Conservation (phyloP, 352 stramenopile genomes). For the Peronospora belbahrii region DNA sequence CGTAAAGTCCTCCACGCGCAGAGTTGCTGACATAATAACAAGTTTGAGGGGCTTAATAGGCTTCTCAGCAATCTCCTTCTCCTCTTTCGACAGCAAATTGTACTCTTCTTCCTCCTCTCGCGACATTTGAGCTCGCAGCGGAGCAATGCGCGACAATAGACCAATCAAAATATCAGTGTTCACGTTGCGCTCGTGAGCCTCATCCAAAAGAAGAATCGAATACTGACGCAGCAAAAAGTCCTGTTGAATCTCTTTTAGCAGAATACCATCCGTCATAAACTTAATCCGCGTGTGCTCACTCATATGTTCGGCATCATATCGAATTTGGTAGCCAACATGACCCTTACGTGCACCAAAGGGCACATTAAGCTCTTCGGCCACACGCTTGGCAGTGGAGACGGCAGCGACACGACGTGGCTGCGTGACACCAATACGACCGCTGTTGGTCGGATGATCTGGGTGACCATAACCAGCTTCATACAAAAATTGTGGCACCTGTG, state of each 20-base stretch:
- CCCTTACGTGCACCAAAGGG: slow-evolving; percentile 48
- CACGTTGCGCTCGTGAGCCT: slow-evolving; percentile 95
- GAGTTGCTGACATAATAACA: slow-evolving; percentile 97
- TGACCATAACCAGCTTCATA: slow-evolving; percentile 91
- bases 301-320: slow-evolving; percentile 94
- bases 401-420: slow-evolving; percentile 97
- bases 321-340: slow-evolving; percentile 96
- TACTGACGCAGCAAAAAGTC: slow-evolving; percentile 74
- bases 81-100: slow-evolving; percentile 31
- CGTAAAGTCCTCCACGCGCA: slow-evolving; percentile 96
- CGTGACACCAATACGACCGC: slow-evolving; percentile 90
- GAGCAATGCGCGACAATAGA: slow-evolving; percentile 91
- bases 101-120: slow-evolving; percentile 55
- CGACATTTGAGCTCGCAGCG: slow-evolving; percentile 86
- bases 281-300: slow-evolving; percentile 90
- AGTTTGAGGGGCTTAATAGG: slow-evolving; percentile 76
- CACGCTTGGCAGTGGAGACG: slow-evolving; percentile 94
- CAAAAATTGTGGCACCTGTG: slow-evolving; percentile 97
- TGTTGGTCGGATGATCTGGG: slow-evolving; percentile 39
- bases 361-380: slow-evolving; percentile 95
- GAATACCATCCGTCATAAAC: slow-evolving; percentile 99
- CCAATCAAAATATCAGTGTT: slow-evolving; percentile 96
- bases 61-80: slow-evolving; percentile 33
- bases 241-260: slow-evolving; percentile 95
- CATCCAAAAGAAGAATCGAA: slow-evolving; percentile 87